phyloP scores from a whole-genome alignment of 108 stramenopile species.

The Cafeteria roenbergensis region DNA sequence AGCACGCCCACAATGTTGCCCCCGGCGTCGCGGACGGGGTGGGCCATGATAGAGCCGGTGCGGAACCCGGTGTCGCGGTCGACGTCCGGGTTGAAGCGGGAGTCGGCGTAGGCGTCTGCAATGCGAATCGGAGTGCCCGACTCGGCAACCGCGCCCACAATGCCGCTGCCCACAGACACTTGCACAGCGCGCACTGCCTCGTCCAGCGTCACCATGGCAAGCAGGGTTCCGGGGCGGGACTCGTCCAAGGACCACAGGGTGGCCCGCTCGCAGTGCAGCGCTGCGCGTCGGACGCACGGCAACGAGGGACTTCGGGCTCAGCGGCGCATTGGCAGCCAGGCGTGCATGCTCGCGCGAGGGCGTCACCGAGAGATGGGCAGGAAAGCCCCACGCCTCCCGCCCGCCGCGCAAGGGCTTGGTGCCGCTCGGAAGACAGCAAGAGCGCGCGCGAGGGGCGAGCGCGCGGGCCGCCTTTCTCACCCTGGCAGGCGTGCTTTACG shows the following conservation, averaged over 20 bases:
- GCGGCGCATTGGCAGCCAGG: constrained; percentile 20
- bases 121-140: constrained; percentile 23
- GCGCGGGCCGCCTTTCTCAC: constrained; percentile 10
- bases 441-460: no score
- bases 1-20: constrained; percentile 36
- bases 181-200: constrained; percentile 29
- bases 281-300: no score
- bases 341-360: no score
- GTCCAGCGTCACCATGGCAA: constrained; percentile 28
- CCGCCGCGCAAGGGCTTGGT: no score
- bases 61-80: constrained; percentile 41
- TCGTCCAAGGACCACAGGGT: constrained; percentile 28
- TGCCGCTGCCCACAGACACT: constrained; percentile 33
- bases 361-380: no score
- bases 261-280: constrained; percentile 30
- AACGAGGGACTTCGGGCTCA: constrained; percentile 24
- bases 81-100: constrained; percentile 20
- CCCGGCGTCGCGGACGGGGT: constrained; percentile 26
- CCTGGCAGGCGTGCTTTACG: constrained; percentile 16
- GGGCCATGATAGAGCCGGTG: constrained; percentile 38
- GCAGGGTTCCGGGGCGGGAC: no score
- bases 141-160: constrained; percentile 32
- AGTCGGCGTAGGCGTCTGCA: constrained; percentile 30
- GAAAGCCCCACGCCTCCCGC: no score
- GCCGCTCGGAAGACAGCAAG: no score